phyloP scores from a whole-genome alignment of 2,329 filamentous ascomycete genomes.

The Chaetomiaceae sp. region DNA sequence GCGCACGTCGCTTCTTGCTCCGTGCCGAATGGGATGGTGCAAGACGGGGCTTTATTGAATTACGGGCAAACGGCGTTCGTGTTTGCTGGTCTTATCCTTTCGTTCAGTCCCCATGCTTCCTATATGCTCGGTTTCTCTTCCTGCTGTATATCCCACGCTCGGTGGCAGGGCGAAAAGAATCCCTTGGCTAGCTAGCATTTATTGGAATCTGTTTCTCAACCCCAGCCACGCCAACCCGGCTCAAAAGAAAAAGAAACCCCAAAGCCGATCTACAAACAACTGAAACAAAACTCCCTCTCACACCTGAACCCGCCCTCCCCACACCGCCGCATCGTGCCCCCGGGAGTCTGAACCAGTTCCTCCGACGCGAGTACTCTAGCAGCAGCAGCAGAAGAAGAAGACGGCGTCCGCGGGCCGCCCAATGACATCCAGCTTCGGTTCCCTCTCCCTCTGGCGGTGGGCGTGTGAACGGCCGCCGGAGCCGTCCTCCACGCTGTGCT shows the following conservation, averaged over 20 bases:
- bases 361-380: too few relatives aligned
- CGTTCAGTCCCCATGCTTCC: neutral
- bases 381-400: neutral
- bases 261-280: constrained; percentile 39
- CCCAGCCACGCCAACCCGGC: too few relatives aligned
- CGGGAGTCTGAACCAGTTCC: constrained; percentile 41
- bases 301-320: constrained; percentile 54
- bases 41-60: neutral
- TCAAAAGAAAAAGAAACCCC: too few relatives aligned
- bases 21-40: neutral
- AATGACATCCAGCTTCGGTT: too few relatives aligned
- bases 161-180: too few relatives aligned
- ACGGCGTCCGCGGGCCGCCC: too few relatives aligned
- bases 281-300: constrained; percentile 57
- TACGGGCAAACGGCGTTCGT: neutral
- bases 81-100: neutral
- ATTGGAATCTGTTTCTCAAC: too few relatives aligned
- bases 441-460: too few relatives aligned
- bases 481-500: too few relatives aligned
- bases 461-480: too few relatives aligned
- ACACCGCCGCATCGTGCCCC: constrained; percentile 48
- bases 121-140: too few relatives aligned
- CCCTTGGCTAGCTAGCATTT: too few relatives aligned
- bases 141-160: neutral
- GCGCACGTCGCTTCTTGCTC: neutral